Conservation (phyloP, 1,284 basidiomycete genomes). For the Naganishia sp. region DNA sequence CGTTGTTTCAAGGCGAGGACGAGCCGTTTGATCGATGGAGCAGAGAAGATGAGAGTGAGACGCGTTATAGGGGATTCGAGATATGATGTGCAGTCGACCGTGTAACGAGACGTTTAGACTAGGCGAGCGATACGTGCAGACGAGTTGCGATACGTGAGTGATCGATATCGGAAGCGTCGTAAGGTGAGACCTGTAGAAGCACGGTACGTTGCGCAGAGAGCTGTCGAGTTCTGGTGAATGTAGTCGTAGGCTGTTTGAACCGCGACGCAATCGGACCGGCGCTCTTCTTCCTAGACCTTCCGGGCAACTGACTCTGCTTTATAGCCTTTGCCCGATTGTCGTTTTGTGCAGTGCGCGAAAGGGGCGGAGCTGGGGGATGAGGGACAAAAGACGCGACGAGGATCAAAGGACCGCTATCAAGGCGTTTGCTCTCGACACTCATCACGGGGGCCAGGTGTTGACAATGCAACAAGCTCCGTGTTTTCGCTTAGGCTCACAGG, state of each 20-base stretch:
- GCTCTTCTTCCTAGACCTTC: constrained; percentile 8
- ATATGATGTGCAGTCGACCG: too few species aligned
- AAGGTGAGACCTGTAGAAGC: neutral
- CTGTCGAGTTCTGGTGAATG: neutral
- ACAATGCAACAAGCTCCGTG: constrained; percentile 11
- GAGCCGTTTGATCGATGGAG: neutral
- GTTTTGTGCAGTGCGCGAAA: constrained; percentile 7
- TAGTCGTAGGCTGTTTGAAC: neutral
- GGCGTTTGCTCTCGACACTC: neutral
- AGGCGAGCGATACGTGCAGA: neutral
- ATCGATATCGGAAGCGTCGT: neutral
- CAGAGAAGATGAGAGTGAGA: neutral
- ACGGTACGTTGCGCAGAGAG: constrained; percentile 7
- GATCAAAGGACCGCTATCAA: constrained; percentile 24
- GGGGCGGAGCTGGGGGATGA: constrained; percentile 3
- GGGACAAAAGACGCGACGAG: constrained; percentile 15
- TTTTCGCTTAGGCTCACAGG: constrained; percentile 4
- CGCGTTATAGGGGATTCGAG: neutral
- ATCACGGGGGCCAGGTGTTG: neutral
- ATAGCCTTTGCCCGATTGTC: constrained; percentile 14
- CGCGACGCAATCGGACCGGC: neutral
- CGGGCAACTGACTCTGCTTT: constrained; percentile 4
- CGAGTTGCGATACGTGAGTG: neutral
- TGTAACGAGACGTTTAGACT: too few species aligned
- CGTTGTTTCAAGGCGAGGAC: neutral